Base-by-base conservation (phyloP, 2,329 filamentous ascomycete genomes). In the Colletotrichum somersetense region DNA sequence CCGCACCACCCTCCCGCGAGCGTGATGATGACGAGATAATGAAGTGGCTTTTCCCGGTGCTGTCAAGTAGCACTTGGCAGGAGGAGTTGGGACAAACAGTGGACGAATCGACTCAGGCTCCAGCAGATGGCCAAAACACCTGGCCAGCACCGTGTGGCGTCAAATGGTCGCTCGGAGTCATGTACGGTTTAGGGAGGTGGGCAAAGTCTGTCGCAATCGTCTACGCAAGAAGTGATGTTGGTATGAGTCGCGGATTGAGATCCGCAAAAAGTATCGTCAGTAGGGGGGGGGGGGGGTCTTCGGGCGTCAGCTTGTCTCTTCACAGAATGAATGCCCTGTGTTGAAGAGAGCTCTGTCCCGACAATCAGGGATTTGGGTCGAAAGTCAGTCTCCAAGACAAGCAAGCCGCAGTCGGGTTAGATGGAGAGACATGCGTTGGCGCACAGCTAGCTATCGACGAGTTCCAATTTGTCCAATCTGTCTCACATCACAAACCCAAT, bases 321-420 rank as follows among this genome's bases (percentile, higher is more conserved):
- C 26, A 26, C 48, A 18, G 26, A 26, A 26, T 26, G 46, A 38
- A 64, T 42, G 33, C 20, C 23, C 62, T 64, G n/a, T 55, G 58
- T 62, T 64, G 61, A 61, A 64, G 48, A 72, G 66, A 56, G 59
- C 11, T 18, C 59, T 66, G 59, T 72, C 70, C 66, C 70, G 66
- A 72, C 59, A 65, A 33, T 72, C 70, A 30, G 70, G 70, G 59
- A 61, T 66, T 38, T 59, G 70, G 66, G 61, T 56, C 61, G 59
- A 70, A 26, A 65, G 38, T 30, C n/a, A n/a, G 48, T 1, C 26
- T 38, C 30, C 59, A 35, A 69, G 59, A 64, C 59, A 52, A 50
- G 20, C 26, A 59, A 72, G 70, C 66, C 70, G 65, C 66, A 62
- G 46, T 64, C 46, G 59, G 40, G 35, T 55, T 61, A 33, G 52